Evolutionary conservation across 2,329 filamentous ascomycete species (phyloP).

Genomic region (Ophiocordyceps camponoti-leonardi): DNA sequence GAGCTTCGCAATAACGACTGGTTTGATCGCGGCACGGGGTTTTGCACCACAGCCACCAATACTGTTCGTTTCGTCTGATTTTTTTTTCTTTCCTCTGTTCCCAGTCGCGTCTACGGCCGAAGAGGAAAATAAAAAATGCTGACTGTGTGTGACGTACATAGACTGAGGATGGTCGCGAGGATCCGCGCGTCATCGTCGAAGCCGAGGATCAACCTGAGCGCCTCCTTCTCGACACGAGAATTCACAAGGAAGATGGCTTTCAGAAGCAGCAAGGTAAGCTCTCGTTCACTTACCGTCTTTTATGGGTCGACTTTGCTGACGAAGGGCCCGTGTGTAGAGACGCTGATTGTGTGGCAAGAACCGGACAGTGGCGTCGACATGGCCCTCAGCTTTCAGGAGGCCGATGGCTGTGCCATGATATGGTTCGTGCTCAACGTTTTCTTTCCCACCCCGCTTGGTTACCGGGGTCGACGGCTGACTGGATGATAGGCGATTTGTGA

Average conservation of each 20-base stretch:
- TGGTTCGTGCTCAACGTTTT: conserved; percentile 42
- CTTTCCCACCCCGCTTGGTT: not conserved
- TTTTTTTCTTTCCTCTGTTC: not conserved
- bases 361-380: conserved; percentile 72
- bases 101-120: not conserved
- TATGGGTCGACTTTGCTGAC: conserved; percentile 5
- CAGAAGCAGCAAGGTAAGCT: conserved; percentile 86
- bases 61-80: conserved; percentile 38
- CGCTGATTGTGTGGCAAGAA: conserved; percentile 96
- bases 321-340: conserved; percentile 41
- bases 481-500: conserved; percentile 66
- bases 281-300: conserved; percentile 2
- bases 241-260: conserved; percentile 87
- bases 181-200: conserved; percentile 76
- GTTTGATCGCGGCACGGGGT: conserved; percentile 94
- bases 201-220: conserved; percentile 83
- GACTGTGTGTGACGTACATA: conserved; percentile 9
- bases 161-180: conserved; percentile 49
- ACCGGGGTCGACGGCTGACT: conserved; percentile 5
- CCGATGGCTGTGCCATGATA: conserved; percentile 81
- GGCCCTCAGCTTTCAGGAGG: conserved; percentile 95
- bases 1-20: conserved; percentile 97
- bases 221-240: conserved; percentile 72
- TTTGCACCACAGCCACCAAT: conserved; percentile 65
- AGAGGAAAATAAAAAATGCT: not conserved